phyloP scores from a whole-genome alignment of 768 basidiomycete species.

The Candolleomyces efflorescens region DNA sequence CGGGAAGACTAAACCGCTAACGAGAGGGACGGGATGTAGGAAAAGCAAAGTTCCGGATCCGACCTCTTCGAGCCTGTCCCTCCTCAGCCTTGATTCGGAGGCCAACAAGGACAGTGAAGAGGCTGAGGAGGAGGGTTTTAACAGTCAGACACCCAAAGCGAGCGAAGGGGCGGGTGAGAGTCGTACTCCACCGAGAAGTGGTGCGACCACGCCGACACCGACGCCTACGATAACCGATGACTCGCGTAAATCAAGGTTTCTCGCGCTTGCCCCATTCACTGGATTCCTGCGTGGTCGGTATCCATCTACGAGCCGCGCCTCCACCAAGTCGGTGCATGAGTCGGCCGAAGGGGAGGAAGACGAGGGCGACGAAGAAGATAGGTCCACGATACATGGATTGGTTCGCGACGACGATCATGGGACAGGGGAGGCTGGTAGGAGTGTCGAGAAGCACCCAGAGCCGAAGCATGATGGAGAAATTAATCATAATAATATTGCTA shows the following conservation, averaged over 20 bases:
- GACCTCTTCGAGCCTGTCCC: conserved; percentile 5
- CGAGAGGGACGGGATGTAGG: not conserved
- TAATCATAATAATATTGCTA: not conserved
- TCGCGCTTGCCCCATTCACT: conserved; percentile 59
- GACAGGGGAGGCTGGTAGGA: not conserved
- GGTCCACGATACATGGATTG: conserved; percentile 41
- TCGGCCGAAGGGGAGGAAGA: conserved; percentile 4
- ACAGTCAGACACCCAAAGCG: conserved; percentile 34
- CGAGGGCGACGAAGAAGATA: conserved; percentile 34
- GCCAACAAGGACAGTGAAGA: conserved; percentile 20
- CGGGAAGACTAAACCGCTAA: not conserved
- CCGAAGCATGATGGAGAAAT: not conserved
- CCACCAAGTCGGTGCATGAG: conserved; percentile 13
- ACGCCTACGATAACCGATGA: conserved; percentile 37
- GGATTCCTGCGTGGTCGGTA: conserved; percentile 62
- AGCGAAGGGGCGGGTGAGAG: conserved; percentile 22
- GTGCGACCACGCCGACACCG: conserved; percentile 47
- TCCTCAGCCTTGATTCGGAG: conserved; percentile 11
- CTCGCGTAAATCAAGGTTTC: conserved; percentile 39
- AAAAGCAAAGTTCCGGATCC: conserved; percentile 1
- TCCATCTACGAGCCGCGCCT: conserved; percentile 39
- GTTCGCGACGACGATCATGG: conserved; percentile 19
- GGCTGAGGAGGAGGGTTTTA: conserved; percentile 11
- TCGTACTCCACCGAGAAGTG: conserved; percentile 46
- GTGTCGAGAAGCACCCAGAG: not conserved